Percentiles rank a stretch among this genome's conserved stretches.
Conservation (phyloP, 352 stramenopile species). For the Aphanomyces astaci region DNA sequence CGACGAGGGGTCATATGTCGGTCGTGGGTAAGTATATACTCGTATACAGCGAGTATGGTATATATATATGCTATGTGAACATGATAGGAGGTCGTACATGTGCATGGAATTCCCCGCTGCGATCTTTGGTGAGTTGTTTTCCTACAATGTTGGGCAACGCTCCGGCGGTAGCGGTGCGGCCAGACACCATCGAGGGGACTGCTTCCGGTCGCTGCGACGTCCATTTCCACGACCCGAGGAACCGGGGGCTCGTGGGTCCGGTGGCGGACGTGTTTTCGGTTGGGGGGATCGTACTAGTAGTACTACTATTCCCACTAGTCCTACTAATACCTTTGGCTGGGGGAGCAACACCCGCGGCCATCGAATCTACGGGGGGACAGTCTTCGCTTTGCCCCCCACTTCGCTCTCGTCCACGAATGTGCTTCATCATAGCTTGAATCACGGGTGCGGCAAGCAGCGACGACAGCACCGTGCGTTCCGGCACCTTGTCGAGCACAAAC, state of each 20-base stretch:
- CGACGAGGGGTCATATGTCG: no score
- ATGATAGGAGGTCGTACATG: background rate
- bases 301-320: no score
- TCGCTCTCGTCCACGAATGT: background rate
- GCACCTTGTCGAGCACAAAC: constrained; percentile 7
- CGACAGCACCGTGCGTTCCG: background rate
- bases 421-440: constrained; percentile 7
- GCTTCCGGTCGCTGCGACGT: background rate
- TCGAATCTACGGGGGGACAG: background rate
- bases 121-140: constrained; percentile 3
- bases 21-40: no score
- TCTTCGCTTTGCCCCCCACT: background rate
- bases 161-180: background rate
- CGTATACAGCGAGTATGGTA: no score
- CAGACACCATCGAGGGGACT: no score
- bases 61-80: no score
- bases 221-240: background rate
- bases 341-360: background rate
- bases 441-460: constrained; percentile 9
- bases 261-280: no score
- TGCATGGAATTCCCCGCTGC: background rate
- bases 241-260: constrained; percentile 1
- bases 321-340: no score
- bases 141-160: no score
- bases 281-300: no score